Percentiles rank a stretch among this genome's conserved stretches.
phyloP scores from a whole-genome alignment of 2,329 filamentous ascomycete genomes.

The Fusarium mundagurra region DNA sequence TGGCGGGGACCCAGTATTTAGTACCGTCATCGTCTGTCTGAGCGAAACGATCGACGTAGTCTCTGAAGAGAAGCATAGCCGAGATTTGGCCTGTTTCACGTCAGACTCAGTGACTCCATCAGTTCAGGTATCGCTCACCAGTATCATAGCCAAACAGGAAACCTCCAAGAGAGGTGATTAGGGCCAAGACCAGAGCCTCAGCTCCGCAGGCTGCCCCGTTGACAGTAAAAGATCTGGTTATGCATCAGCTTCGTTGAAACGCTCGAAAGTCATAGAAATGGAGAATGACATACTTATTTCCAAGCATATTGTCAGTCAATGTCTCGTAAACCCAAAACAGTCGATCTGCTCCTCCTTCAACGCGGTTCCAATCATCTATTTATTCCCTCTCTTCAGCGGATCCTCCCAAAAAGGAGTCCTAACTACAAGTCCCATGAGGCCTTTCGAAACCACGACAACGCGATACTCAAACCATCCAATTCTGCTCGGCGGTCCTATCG shows the following conservation, averaged over 20 bases:
- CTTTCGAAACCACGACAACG: background rate
- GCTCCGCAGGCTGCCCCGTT: constrained; percentile 55
- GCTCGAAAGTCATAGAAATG: background rate
- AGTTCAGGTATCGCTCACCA: constrained; percentile 53
- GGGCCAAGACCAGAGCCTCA: constrained; percentile 56
- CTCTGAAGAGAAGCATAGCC: constrained; percentile 57
- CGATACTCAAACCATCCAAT: background rate
- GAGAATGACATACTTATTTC: constrained; percentile 4
- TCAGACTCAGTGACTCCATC: background rate
- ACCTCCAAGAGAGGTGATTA: constrained; percentile 66
- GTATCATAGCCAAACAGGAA: constrained; percentile 73
- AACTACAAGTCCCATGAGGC: background rate
- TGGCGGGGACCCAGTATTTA: constrained; percentile 53
- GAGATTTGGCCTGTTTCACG: constrained; percentile 60
- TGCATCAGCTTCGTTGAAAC: background rate
- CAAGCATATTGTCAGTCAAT: constrained; percentile 14
- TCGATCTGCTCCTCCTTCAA: background rate
- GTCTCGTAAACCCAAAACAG: background rate
- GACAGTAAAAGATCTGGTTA: constrained; percentile 51
- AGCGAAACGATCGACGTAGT: constrained; percentile 67
- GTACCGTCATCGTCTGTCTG: constrained; percentile 57
- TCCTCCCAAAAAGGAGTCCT: background rate
- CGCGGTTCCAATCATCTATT: background rate
- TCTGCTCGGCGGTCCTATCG: constrained; percentile 9
- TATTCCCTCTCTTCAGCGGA: background rate